phyloP scores from a whole-genome alignment of 768 basidiomycete species.

The Trametes villosa region DNA sequence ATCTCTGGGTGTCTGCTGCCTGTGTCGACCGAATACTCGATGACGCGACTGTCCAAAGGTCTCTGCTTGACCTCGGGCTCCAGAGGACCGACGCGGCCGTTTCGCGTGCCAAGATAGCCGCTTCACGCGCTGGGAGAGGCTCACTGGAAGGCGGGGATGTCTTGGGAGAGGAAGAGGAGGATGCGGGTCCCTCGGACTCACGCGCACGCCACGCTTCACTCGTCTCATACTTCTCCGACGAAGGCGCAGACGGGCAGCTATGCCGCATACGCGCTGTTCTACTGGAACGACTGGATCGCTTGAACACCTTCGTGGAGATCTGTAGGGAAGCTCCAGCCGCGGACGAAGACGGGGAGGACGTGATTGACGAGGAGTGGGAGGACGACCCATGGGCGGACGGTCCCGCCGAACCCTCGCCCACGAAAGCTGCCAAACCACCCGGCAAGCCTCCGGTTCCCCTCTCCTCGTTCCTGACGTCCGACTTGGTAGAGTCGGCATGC shows the following conservation, averaged over 20 bases:
- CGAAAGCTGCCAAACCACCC: conserved; percentile 17
- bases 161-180: conserved; percentile 6
- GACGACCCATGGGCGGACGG: conserved; percentile 80
- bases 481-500: conserved; percentile 63
- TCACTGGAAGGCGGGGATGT: conserved; percentile 28
- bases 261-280: conserved; percentile 69
- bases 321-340: conserved; percentile 44
- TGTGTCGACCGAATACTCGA: conserved; percentile 71
- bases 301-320: conserved; percentile 75
- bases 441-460: conserved; percentile 55
- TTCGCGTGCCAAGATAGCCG: conserved; percentile 47
- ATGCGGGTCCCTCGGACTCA: conserved; percentile 21
- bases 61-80: conserved; percentile 66
- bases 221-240: conserved; percentile 55
- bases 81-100: conserved; percentile 54
- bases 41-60: conserved; percentile 55
- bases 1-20: conserved; percentile 80
- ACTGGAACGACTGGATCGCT: conserved; percentile 66
- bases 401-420: conserved; percentile 31
- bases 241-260: conserved; percentile 65
- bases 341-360: conserved; percentile 19
- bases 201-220: conserved; percentile 36
- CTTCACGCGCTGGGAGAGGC: conserved; percentile 31
- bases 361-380: conserved; percentile 64
- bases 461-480: conserved; percentile 62